phyloP scores from a whole-genome alignment of 176 grass and related monocot genomes.

The Oryza officinalis region DNA sequence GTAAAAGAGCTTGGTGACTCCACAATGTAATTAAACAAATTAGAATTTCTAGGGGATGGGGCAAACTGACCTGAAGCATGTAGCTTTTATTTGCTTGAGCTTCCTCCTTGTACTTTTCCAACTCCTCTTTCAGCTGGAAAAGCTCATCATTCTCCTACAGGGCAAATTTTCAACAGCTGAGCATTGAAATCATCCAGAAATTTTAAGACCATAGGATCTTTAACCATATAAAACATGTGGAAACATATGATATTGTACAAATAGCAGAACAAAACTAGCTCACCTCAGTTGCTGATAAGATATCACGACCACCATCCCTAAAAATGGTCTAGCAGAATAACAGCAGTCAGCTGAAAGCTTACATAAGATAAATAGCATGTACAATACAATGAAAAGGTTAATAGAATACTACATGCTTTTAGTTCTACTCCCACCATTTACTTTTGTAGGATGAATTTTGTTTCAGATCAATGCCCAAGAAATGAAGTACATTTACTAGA shows the following conservation, averaged over 20 bases:
- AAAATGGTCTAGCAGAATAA: slow-evolving; percentile 42
- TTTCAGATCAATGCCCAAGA: not conserved
- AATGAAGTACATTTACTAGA: not conserved
- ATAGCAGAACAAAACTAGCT: slow-evolving; percentile 4
- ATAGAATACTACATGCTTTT: not conserved
- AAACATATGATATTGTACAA: not conserved
- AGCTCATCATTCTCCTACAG: slow-evolving; percentile 64
- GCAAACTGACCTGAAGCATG: slow-evolving; percentile 73
- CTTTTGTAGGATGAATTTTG: not conserved
- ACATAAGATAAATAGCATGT: not conserved
- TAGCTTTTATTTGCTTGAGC: slow-evolving; percentile 89
- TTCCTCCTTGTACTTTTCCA: slow-evolving; percentile 90
- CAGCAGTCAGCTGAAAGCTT: slow-evolving; percentile 7
- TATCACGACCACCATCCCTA: slow-evolving; percentile 42
- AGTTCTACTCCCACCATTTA: not conserved
- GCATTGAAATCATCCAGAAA: not conserved
- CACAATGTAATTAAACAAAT: not conserved
- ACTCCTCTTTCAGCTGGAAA: slow-evolving; percentile 80
- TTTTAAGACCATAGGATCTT: not conserved
- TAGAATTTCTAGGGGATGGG: not conserved
- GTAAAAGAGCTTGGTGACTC: not conserved
- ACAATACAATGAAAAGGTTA: not conserved
- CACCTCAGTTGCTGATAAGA: slow-evolving; percentile 53
- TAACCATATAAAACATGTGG: not conserved
- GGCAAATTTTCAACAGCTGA: not conserved